phyloP scores from a whole-genome alignment of 352 stramenopile genomes.

The Phytophthora fragariae region DNA sequence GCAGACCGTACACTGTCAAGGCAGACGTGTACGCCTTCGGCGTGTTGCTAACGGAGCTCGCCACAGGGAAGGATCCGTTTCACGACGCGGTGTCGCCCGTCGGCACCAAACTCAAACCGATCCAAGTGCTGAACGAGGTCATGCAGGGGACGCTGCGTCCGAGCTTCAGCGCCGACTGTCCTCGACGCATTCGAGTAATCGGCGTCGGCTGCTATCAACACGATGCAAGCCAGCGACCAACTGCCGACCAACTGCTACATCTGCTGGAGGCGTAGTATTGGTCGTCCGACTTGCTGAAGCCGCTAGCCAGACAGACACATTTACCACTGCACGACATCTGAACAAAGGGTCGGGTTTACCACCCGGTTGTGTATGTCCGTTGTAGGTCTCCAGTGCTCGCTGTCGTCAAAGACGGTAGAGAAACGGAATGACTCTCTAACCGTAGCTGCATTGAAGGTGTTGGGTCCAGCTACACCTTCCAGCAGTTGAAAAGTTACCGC shows the following conservation, averaged over 20 bases:
- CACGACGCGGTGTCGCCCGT: conserved; percentile 34
- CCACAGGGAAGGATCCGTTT: conserved; percentile 35
- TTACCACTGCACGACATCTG: conserved; percentile 2
- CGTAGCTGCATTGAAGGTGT: background rate
- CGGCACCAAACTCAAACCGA: conserved; percentile 44
- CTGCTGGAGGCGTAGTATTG: conserved; percentile 38
- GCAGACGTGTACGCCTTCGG: conserved; percentile 52
- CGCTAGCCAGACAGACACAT: background rate
- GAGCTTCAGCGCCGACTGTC: conserved; percentile 51
- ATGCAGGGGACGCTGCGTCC: conserved; percentile 56
- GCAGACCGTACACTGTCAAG: conserved; percentile 31
- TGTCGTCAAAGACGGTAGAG: conserved; percentile 11
- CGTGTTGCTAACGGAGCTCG: conserved; percentile 50
- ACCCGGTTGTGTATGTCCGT: conserved; percentile 1
- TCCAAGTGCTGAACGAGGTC: conserved; percentile 53
- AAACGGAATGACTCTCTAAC: background rate
- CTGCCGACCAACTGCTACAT: conserved; percentile 40
- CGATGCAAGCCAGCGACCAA: conserved; percentile 44
- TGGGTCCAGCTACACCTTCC: background rate
- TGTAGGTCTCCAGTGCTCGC: background rate
- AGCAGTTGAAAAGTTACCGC: conserved; percentile 19
- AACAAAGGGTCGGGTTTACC: conserved; percentile 8
- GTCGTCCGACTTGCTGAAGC: background rate
- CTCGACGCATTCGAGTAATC: conserved; percentile 46
- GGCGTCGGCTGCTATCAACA: conserved; percentile 54